phyloP scores from a whole-genome alignment of 164 flowering plant genomes.

The Macadamia tetraphylla region DNA sequence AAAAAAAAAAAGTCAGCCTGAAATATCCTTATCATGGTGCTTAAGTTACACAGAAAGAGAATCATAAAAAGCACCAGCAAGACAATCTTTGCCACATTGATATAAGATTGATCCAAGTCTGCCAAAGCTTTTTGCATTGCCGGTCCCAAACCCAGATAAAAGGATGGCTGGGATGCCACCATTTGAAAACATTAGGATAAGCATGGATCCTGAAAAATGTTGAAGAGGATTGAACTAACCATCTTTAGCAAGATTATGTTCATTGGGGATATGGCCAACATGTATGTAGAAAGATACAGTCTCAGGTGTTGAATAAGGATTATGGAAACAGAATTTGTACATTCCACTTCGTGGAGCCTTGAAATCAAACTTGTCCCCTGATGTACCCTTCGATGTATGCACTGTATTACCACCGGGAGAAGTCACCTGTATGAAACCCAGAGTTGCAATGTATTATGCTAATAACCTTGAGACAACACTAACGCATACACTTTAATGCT shows the following conservation, averaged over 20 bases:
- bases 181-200: too few species aligned
- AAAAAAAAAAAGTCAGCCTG: neutral
- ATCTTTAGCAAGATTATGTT: conserved; percentile 96
- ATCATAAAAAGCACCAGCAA: neutral
- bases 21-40: too few species aligned
- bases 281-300: conserved; percentile 92
- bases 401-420: conserved; percentile 74
- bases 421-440: conserved; percentile 49
- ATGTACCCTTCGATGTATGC: conserved; percentile 66
- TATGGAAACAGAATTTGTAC: conserved; percentile 95
- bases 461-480: neutral
- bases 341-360: conserved; percentile 91
- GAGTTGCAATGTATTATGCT: neutral
- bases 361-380: conserved; percentile 88
- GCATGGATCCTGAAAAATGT: neutral
- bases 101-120: too few species aligned
- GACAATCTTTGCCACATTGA: neutral
- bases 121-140: too few species aligned
- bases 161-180: too few species aligned
- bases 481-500: neutral
- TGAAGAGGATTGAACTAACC: conserved; percentile 40
- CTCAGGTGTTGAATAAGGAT: conserved; percentile 81
- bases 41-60: neutral
- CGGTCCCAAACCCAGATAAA: too few species aligned
- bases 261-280: conserved; percentile 90